phyloP scores from a whole-genome alignment of 2,329 filamentous ascomycete species.

The Penicillium olsonii region DNA sequence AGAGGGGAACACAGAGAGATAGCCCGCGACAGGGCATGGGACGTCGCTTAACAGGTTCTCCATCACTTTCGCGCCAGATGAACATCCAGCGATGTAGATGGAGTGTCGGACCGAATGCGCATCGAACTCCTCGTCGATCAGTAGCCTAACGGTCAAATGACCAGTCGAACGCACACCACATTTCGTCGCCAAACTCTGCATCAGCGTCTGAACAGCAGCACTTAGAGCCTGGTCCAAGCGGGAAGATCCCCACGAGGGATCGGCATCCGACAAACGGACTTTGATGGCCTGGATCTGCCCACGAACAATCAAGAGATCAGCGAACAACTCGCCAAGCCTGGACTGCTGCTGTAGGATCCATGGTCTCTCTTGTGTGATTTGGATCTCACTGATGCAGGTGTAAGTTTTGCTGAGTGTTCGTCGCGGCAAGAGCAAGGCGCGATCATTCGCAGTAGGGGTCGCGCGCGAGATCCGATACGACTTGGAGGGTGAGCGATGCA shows the following conservation, averaged over 20 bases:
- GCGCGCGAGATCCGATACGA: slow-evolving; percentile 64
- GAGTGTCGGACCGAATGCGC: slow-evolving; percentile 34
- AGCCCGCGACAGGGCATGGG: slow-evolving; percentile 26
- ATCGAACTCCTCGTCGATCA: slow-evolving; percentile 55
- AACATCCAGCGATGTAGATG: slow-evolving; percentile 36
- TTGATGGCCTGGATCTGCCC: slow-evolving; percentile 67
- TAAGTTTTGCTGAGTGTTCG: slow-evolving; percentile 55
- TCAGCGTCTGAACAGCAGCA: slow-evolving; percentile 66
- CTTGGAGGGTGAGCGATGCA: slow-evolving; percentile 48
- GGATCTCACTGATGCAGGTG: slow-evolving; percentile 56
- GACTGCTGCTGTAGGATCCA: slow-evolving; percentile 73
- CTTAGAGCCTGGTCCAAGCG: slow-evolving; percentile 56
- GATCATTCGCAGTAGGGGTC: slow-evolving; percentile 51
- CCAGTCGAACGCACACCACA: slow-evolving; percentile 61
- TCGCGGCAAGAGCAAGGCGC: slow-evolving; percentile 61
- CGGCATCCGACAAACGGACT: slow-evolving; percentile 63
- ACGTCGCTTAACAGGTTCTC: slow-evolving; percentile 34
- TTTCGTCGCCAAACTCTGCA: slow-evolving; percentile 56
- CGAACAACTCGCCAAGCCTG: slow-evolving; percentile 67
- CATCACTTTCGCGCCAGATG: slow-evolving; percentile 30
- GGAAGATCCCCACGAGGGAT: slow-evolving; percentile 65
- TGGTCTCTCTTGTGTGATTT: slow-evolving; percentile 55
- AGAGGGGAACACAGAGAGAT: slow-evolving; percentile 28
- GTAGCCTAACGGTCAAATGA: slow-evolving; percentile 71
- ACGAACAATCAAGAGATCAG: slow-evolving; percentile 67